Base-by-base conservation (phyloP, 805 yeast species). In the Candida fluviatilis region DNA sequence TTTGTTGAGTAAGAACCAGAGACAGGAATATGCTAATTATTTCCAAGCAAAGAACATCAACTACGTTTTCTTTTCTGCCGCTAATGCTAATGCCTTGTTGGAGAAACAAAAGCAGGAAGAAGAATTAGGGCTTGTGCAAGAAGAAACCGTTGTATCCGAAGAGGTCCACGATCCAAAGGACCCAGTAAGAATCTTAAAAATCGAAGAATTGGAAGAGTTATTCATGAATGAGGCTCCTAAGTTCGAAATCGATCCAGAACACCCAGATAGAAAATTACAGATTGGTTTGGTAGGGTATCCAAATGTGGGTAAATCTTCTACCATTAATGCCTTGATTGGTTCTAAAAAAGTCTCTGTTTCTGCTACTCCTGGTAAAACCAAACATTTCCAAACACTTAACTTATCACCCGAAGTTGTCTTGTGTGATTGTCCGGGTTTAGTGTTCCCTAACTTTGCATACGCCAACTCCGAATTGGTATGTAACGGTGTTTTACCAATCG, bases 401-500 rank as follows among this genome's bases (percentile, higher is more conserved):
- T 73, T 93, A 32, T 79, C 96, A 1, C 85, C 84, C 37, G 74
- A 83, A 26, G 93, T 93, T 2, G 73, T 89, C 49, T 71, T 93
- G 37, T 93, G 98, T 65, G 99, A 93, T 73, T 93, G 99, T 71
- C 99, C 99, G 2, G 99, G 99, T 75, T 73, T 93, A 45, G 99
- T 93, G 13, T 93, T 93, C 71, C 99, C 99, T 17, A 93, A 91
- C 55, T 93, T 93, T 58, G 98, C 98, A 5, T 86, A 85, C 58
- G 86, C 96, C 17, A 90, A 89, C 55, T 98, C 95, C 51, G 99
- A 93, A 53, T 75, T 93, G 54, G 99, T 93, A 1, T 89, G 97
- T 68, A 87, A 89, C 55, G 99, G 99, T 74, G 96, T 93, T n/a
- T 73, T 93, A 40, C 99, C 99, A 15, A 93, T 93, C 51, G 99